phyloP scores from a whole-genome alignment of 805 yeast species.

The Isabelozyma pseudorhagii region DNA sequence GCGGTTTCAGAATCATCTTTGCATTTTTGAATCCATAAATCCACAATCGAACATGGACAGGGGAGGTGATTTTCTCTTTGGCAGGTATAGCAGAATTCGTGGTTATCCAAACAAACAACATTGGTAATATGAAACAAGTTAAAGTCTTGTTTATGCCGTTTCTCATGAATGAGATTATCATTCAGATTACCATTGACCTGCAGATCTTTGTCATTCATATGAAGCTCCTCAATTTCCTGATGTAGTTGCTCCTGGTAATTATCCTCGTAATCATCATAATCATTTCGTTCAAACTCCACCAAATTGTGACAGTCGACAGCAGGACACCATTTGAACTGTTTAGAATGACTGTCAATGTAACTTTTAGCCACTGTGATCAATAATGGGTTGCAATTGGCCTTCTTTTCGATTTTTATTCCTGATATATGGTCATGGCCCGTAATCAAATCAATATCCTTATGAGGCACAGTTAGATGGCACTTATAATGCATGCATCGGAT shows the following conservation, averaged over 20 bases:
- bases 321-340: constrained; percentile 74
- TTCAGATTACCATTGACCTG: constrained; percentile 7
- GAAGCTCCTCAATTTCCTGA: constrained; percentile 3
- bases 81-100: constrained; percentile 79
- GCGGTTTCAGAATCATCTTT: constrained; percentile 84
- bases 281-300: constrained; percentile 29
- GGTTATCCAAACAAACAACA: constrained; percentile 64
- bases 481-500: constrained; percentile 67
- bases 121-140: constrained; percentile 5
- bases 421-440: constrained; percentile 4
- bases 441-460: constrained; percentile 31
- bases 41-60: constrained; percentile 69
- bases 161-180: background rate
- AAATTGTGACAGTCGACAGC: constrained; percentile 72
- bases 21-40: constrained; percentile 74
- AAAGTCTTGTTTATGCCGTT: background rate
- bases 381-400: constrained; percentile 30
- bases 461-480: constrained; percentile 44
- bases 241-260: constrained; percentile 4
- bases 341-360: constrained; percentile 48
- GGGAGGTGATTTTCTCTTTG: constrained; percentile 77
- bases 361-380: constrained; percentile 39
- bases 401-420: constrained; percentile 6
- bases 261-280: constrained; percentile 19
- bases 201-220: background rate